Percentiles rank a stretch among this genome's conserved stretches.
phyloP scores from a whole-genome alignment of 2,329 filamentous ascomycete species.

The Sporothrix mexicana region DNA sequence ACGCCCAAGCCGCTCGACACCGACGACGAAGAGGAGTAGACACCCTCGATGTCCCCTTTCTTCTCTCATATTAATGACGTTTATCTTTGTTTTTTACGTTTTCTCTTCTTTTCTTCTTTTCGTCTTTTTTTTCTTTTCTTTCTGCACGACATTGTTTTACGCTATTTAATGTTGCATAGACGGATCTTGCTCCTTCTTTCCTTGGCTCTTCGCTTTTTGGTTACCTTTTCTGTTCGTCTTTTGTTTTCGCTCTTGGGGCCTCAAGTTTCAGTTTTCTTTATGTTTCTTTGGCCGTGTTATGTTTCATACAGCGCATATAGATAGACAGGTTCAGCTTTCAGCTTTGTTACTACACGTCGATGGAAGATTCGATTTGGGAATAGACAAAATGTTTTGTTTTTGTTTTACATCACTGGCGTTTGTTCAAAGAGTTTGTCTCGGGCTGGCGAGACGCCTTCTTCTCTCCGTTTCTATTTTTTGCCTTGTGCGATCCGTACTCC shows the following conservation, averaged over 20 bases:
- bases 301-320: slow-evolving; percentile 1
- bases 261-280: slow-evolving; percentile 9
- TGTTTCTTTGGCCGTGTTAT: slow-evolving; percentile 12
- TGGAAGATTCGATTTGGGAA: slow-evolving; percentile 21
- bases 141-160: background rate
- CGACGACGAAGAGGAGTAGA: slow-evolving; percentile 66
- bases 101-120: background rate
- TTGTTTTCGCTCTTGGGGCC: background rate
- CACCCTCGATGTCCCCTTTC: background rate
- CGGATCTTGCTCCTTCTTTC: slow-evolving; percentile 1
- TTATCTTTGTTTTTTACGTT: background rate
- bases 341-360: background rate
- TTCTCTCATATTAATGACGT: background rate
- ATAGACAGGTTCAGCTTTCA: slow-evolving; percentile 13
- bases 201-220: background rate
- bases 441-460: background rate
- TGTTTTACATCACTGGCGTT: background rate
- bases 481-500: background rate
- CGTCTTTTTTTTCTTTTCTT: background rate
- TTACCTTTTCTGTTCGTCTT: background rate
- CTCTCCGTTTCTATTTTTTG: background rate
- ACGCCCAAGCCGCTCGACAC: slow-evolving; percentile 78
- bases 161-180: slow-evolving; percentile 28
- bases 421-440: background rate
- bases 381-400: slow-evolving; percentile 27